phyloP scores from a whole-genome alignment of 163 green algal genomes.

The Scenedesmus sp. region DNA sequence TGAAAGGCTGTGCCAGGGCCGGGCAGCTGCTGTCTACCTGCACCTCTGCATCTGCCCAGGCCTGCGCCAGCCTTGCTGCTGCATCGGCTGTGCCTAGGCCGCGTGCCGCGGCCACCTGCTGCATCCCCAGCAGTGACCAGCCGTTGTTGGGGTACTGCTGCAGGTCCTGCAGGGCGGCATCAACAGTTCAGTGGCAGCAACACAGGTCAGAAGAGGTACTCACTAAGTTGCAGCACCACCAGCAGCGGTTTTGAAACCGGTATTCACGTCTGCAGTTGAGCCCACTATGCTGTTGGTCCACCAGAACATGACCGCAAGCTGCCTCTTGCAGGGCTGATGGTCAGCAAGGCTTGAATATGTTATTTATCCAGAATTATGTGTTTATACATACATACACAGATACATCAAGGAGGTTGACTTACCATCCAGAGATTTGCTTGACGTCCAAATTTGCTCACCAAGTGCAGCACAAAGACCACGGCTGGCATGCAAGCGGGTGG shows the following conservation, averaged over 20 bases:
- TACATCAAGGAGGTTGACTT: too few relatives aligned
- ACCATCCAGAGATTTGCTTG: too few relatives aligned
- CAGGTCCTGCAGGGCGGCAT: slow-evolving; percentile 54
- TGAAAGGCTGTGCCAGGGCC: slow-evolving; percentile 14
- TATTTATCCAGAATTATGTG: too few relatives aligned
- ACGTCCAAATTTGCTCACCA: too few relatives aligned
- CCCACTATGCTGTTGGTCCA: neutral
- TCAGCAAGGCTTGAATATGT: too few relatives aligned
- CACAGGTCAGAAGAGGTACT: neutral
- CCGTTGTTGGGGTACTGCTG: slow-evolving; percentile 59
- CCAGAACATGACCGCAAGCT: neutral
- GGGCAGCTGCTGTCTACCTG: slow-evolving; percentile 41
- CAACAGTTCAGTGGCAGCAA: too few relatives aligned
- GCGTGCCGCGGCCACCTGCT: slow-evolving; percentile 28
- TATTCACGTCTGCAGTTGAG: neutral
- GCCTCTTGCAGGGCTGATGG: too few relatives aligned
- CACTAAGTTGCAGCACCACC: neutral
- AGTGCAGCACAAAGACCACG: too few relatives aligned
- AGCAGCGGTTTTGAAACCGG: neutral
- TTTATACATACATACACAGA: too few relatives aligned
- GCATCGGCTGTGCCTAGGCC: neutral
- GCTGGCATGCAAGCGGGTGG: neutral
- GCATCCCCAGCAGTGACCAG: slow-evolving; percentile 64
- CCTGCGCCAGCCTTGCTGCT: neutral
- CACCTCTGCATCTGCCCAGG: slow-evolving; percentile 39